Conservation (phyloP, 202 grass and related monocot genomes). For the Panicum virgatum region DNA sequence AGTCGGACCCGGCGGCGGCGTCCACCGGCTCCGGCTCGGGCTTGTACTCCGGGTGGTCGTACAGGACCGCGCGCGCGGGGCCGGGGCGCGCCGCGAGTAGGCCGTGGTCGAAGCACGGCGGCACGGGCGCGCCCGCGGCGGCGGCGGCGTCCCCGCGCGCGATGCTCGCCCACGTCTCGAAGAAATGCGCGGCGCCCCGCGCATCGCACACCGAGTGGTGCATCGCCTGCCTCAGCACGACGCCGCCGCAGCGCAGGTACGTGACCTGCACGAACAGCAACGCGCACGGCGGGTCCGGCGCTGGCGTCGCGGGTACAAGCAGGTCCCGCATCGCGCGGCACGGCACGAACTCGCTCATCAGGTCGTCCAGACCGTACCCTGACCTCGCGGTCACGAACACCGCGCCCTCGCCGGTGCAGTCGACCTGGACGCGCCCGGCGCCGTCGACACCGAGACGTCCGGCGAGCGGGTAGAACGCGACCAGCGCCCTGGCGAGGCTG, state of each 20-base stretch:
- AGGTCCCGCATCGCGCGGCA: conserved; percentile 23
- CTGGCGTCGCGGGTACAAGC: neutral
- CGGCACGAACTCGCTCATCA: conserved; percentile 26
- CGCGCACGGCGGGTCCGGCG: neutral
- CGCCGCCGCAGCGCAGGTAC: conserved; percentile 37
- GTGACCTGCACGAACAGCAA: conserved; percentile 1
- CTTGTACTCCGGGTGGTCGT: conserved; percentile 29
- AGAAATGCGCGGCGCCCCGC: conserved; percentile 17
- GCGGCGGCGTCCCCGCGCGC: neutral
- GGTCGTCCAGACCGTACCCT: conserved; percentile 2
- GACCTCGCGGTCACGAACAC: conserved; percentile 24
- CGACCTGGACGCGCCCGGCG: conserved; percentile 15
- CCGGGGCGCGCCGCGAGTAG: neutral
- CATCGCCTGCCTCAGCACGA: conserved; percentile 16
- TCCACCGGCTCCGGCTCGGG: neutral
- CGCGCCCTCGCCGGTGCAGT: conserved; percentile 30
- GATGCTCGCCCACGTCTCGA: conserved; percentile 27
- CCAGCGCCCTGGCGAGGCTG: conserved; percentile 35
- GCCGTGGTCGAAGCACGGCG: neutral
- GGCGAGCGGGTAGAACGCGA: conserved; percentile 27
- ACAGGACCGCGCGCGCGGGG: neutral
- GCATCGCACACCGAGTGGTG: conserved; percentile 36
- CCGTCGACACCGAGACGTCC: neutral
- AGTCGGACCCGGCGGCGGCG: neutral
- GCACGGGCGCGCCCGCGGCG: fast-evolving